phyloP scores from a whole-genome alignment of 2,329 filamentous ascomycete genomes.

The Corynespora cassiicola region DNA sequence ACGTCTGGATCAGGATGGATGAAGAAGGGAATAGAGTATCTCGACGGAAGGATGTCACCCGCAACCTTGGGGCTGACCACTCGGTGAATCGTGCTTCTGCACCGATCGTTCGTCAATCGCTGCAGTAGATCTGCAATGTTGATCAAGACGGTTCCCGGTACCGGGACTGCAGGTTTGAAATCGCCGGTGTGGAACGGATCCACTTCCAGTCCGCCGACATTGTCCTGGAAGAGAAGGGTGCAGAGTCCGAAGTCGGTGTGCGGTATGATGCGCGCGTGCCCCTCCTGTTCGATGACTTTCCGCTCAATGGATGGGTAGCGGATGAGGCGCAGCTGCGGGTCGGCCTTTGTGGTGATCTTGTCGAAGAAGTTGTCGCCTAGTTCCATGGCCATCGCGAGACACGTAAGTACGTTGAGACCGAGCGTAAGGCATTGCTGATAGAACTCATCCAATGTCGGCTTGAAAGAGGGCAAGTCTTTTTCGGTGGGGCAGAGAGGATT shows the following conservation, averaged over 20 bases:
- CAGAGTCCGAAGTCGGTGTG: constrained; percentile 44
- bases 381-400: constrained; percentile 33
- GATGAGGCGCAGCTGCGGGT: constrained; percentile 33
- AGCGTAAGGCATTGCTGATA: constrained; percentile 28
- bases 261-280: constrained; percentile 32
- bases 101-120: constrained; percentile 33
- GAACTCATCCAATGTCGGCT: constrained; percentile 28
- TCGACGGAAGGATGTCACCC: constrained; percentile 31
- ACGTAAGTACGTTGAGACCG: constrained; percentile 27
- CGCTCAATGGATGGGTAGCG: constrained; percentile 35
- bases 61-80: constrained; percentile 39
- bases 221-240: constrained; percentile 48
- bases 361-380: constrained; percentile 33
- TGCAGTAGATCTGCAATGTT: constrained; percentile 34
- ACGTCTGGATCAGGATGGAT: constrained; percentile 44
- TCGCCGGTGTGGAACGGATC: constrained; percentile 31
- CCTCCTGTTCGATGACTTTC: constrained; percentile 26
- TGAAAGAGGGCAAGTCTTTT: constrained; percentile 28
- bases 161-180: constrained; percentile 29
- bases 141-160: constrained; percentile 30
- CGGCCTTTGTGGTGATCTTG: constrained; percentile 26
- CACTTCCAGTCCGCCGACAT: constrained; percentile 46
- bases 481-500: constrained; percentile 26
- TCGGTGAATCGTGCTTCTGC: constrained; percentile 45
- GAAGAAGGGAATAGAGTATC: constrained; percentile 50